Evolutionary conservation across 441 rosid species (phyloP).

Genomic region (Melastoma candidum): DNA sequence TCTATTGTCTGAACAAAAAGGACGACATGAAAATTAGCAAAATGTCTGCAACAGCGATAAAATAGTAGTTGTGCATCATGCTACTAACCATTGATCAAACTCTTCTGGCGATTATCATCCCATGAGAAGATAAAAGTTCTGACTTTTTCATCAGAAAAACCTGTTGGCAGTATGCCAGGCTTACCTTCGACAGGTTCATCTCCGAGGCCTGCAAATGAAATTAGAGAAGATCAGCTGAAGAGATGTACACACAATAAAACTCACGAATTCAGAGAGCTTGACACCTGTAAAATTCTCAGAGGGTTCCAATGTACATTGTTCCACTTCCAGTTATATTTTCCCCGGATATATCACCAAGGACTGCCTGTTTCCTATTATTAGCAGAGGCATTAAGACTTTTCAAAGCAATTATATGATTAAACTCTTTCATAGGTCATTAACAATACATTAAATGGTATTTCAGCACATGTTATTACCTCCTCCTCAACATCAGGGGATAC

Average conservation of each 20-base stretch:
- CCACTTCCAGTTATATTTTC: slow-evolving; percentile 63
- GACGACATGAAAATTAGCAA: neutral
- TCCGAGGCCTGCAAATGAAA: slow-evolving; percentile 23
- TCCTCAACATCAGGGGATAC: slow-evolving; percentile 62
- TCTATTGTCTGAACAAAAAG: slow-evolving; percentile 23
- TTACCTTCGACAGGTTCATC: slow-evolving; percentile 32
- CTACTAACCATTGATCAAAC: slow-evolving; percentile 22
- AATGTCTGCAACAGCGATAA: neutral
- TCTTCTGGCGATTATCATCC: slow-evolving; percentile 15
- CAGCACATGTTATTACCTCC: slow-evolving; percentile 33
- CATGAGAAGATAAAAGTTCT: slow-evolving; percentile 10
- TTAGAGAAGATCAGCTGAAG: slow-evolving; percentile 7
- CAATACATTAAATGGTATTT: no score
- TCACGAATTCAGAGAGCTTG: neutral
- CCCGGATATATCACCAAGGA: slow-evolving; percentile 57
- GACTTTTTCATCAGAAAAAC: slow-evolving; percentile 19
- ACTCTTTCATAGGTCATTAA: no score
- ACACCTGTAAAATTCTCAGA: slow-evolving; percentile 37
- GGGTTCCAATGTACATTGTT: slow-evolving; percentile 28
- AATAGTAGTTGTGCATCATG: slow-evolving; percentile 1
- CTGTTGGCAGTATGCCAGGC: slow-evolving; percentile 20
- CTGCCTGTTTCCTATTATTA: slow-evolving; percentile 27
- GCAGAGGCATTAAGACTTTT: slow-evolving; percentile 2
- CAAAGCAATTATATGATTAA: neutral
- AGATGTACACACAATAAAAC: neutral